Evolutionary conservation across 2,329 filamentous ascomycete genomes (phyloP).

Genomic region (Parasarocladium wereldwijsianum): DNA sequence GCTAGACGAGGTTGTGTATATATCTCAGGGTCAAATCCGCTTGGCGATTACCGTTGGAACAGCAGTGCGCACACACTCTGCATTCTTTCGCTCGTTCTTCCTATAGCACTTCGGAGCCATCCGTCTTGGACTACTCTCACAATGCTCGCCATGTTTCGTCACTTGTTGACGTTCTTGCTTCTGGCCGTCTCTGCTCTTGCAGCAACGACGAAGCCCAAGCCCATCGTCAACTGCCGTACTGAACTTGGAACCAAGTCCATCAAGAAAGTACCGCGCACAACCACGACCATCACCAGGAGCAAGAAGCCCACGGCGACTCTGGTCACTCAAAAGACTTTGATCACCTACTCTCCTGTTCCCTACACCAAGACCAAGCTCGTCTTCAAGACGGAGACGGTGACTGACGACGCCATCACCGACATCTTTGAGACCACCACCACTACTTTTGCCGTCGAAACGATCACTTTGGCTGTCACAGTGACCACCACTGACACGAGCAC

Average conservation of each 20-base stretch:
- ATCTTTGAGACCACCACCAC: neutral
- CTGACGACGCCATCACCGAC: neutral
- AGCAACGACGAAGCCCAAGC: too few relatives aligned
- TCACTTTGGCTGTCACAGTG: conserved; percentile 1
- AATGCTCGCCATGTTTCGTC: too few relatives aligned
- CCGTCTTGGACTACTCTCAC: too few relatives aligned
- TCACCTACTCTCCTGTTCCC: neutral
- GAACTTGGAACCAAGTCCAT: neutral
- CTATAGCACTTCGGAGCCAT: too few relatives aligned
- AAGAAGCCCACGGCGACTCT: neutral
- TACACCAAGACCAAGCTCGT: neutral
- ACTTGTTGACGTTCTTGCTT: too few relatives aligned
- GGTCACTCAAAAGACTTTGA: neutral
- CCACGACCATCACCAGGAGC: neutral
- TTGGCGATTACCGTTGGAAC: too few relatives aligned
- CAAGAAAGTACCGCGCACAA: neutral
- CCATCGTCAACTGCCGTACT: too few relatives aligned
- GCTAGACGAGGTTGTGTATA: too few relatives aligned
- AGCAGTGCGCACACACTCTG: too few relatives aligned
- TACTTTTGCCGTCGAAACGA: neutral
- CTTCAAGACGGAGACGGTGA: neutral
- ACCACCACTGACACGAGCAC: conserved; percentile 3
- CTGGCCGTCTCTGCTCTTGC: too few relatives aligned
- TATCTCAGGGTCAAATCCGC: too few relatives aligned
- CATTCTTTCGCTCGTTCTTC: too few relatives aligned